phyloP scores from a whole-genome alignment of 495 filamentous ascomycete species.

The Cercophora scortea region DNA sequence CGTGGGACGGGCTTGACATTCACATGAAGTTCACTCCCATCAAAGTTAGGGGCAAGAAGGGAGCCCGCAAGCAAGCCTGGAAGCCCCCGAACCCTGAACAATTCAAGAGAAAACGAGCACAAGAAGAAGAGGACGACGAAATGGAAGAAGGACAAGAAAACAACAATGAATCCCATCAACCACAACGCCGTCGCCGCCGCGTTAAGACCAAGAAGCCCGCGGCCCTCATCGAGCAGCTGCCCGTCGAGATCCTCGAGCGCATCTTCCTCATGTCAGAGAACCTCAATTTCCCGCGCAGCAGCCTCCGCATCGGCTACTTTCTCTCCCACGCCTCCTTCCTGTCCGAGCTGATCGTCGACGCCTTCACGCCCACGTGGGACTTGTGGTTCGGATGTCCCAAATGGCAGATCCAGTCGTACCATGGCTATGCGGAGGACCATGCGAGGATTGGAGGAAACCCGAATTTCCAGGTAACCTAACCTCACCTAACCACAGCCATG shows the following conservation, averaged over 20 bases:
- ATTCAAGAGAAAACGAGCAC: neutral
- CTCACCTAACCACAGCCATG: neutral
- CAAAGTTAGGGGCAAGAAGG: slow-evolving; percentile 14
- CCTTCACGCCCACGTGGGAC: slow-evolving; percentile 34
- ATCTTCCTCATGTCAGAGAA: slow-evolving; percentile 34
- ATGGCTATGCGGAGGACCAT: slow-evolving; percentile 1
- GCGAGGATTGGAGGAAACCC: slow-evolving; percentile 18
- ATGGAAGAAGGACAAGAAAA: neutral
- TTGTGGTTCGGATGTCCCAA: slow-evolving; percentile 15
- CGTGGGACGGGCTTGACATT: too few relatives aligned
- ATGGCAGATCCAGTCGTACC: neutral
- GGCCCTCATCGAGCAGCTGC: slow-evolving; percentile 28
- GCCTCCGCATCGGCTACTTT: slow-evolving; percentile 23
- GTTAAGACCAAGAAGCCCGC: slow-evolving; percentile 11
- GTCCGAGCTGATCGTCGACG: slow-evolving; percentile 18
- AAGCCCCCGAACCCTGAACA: slow-evolving; percentile 8
- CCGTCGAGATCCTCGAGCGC: slow-evolving; percentile 33
- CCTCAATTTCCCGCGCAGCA: slow-evolving; percentile 26
- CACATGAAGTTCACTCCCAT: slow-evolving; percentile 18
- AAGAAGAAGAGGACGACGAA: neutral
- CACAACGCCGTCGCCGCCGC: neutral
- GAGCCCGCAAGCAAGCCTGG: slow-evolving; percentile 6
- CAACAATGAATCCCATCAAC: neutral
- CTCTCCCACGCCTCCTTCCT: slow-evolving; percentile 23
- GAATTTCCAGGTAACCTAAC: slow-evolving; percentile 24